Conservation (phyloP, 2,329 filamentous ascomycete genomes). For the Fusarium azukiicola region DNA sequence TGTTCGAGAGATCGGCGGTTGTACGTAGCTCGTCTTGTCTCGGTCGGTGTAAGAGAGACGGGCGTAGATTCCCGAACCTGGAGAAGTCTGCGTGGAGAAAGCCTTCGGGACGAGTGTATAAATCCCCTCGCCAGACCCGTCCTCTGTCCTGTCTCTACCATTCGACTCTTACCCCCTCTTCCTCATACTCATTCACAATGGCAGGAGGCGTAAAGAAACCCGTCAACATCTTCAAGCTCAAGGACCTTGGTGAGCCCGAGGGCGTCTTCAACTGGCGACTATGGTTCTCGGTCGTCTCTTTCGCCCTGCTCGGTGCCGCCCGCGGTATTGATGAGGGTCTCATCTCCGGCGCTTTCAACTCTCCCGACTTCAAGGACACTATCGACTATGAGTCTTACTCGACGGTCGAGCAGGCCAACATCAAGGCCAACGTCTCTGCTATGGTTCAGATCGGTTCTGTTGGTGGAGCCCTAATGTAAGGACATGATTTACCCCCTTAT, state of each 20-base stretch:
- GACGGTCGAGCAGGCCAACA: slow-evolving; percentile 78
- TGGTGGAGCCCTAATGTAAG: slow-evolving; percentile 81
- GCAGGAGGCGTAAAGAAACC: slow-evolving; percentile 76
- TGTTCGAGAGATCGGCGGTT: slow-evolving; percentile 10
- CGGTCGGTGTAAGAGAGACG: slow-evolving; percentile 39
- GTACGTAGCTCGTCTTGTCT: slow-evolving; percentile 1
- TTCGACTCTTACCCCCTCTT: background rate
- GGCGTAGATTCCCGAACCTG: slow-evolving; percentile 26
- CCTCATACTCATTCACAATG: slow-evolving; percentile 60
- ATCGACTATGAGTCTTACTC: slow-evolving; percentile 79
- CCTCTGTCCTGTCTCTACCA: background rate
- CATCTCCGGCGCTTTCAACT: slow-evolving; percentile 86
- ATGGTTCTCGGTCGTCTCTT: slow-evolving; percentile 88
- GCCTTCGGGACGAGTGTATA: slow-evolving; percentile 7
- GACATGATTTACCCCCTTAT: background rate
- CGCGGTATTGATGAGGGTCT: slow-evolving; percentile 91
- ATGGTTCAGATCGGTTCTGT: slow-evolving; percentile 92
- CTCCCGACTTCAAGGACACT: slow-evolving; percentile 79
- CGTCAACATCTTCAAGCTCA: slow-evolving; percentile 82
- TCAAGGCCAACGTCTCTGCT: slow-evolving; percentile 88
- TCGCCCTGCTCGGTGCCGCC: slow-evolving; percentile 88
- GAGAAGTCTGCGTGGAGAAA: slow-evolving; percentile 24
- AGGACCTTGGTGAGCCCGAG: slow-evolving; percentile 82
- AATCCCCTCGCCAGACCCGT: background rate
- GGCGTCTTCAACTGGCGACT: slow-evolving; percentile 89